Conservation (phyloP, 495 filamentous ascomycete species). For the Penicillium cataractarum region DNA sequence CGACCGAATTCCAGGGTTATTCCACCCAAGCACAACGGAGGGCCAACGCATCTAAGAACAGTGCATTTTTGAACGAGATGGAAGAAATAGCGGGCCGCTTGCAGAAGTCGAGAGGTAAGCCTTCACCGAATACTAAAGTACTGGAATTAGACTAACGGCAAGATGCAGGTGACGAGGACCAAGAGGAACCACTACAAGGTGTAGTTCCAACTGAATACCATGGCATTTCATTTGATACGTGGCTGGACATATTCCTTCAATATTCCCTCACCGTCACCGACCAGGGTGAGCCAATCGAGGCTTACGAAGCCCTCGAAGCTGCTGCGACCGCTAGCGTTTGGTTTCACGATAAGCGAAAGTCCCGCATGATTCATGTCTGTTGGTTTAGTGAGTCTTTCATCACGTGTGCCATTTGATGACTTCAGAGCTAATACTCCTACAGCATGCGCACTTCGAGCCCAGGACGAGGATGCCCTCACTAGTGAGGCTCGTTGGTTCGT, state of each 20-base stretch:
- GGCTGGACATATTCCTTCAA: conserved; percentile 89
- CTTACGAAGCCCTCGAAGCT: conserved; percentile 76
- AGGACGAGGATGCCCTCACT: conserved; percentile 76
- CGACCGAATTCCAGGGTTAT: conserved; percentile 70
- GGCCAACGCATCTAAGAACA: conserved; percentile 37
- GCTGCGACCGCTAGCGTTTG: conserved; percentile 79
- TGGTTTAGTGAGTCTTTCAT: conserved; percentile 66
- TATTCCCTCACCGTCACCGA: conserved; percentile 77
- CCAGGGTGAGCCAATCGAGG: conserved; percentile 57
- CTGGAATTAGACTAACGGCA: conserved; percentile 15
- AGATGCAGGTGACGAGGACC: conserved; percentile 20
- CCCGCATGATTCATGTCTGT: conserved; percentile 75
- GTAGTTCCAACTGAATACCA: conserved; percentile 67
- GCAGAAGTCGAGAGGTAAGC: conserved; percentile 59
- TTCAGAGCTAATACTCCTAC: conserved; percentile 13
- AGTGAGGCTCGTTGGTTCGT: conserved; percentile 78
- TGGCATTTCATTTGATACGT: conserved; percentile 75
- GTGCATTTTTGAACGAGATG: conserved; percentile 58
- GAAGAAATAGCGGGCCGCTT: conserved; percentile 66
- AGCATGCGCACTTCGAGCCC: conserved; percentile 79
- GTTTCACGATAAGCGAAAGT: conserved; percentile 64
- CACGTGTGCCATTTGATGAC: neutral
- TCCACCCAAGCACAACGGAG: conserved; percentile 50
- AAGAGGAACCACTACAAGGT: conserved; percentile 35
- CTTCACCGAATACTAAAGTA: conserved; percentile 13